Conservation (phyloP, 495 filamentous ascomycete species). For the Aspergillus coremiiformis region DNA sequence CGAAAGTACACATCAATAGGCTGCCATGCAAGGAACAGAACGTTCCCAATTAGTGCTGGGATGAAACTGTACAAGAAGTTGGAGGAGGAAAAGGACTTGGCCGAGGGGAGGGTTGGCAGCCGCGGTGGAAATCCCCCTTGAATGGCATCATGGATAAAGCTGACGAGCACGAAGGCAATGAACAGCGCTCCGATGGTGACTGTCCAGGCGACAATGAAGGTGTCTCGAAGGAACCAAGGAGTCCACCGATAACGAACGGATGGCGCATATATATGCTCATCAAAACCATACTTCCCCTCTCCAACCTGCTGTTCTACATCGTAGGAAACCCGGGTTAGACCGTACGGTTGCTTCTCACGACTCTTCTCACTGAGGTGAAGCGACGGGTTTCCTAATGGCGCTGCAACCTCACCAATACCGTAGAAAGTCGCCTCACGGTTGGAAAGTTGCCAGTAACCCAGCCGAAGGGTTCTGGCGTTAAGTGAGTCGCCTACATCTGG, state of each 20-base stretch:
- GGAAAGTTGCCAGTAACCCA: constrained; percentile 76
- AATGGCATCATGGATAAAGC: constrained; percentile 64
- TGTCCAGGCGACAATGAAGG: constrained; percentile 55
- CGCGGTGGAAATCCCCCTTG: constrained; percentile 61
- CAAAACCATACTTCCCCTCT: constrained; percentile 25
- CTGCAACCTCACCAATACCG: constrained; percentile 55
- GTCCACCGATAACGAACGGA: constrained; percentile 57
- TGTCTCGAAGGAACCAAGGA: constrained; percentile 68
- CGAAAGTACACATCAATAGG: constrained; percentile 69
- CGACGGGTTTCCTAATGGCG: constrained; percentile 48
- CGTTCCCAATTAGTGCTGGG: constrained; percentile 65
- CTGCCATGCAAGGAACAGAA: constrained; percentile 71
- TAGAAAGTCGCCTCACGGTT: constrained; percentile 56
- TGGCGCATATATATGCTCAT: constrained; percentile 40
- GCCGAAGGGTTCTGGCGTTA: constrained; percentile 49
- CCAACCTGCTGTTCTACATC: constrained; percentile 38
- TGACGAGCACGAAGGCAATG: constrained; percentile 65
- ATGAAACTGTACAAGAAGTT: constrained; percentile 87
- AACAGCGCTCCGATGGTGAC: constrained; percentile 57
- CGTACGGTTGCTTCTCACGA: constrained; percentile 26
- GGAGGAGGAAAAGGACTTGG: constrained; percentile 67
- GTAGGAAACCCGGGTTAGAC: constrained; percentile 26
- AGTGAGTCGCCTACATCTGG: constrained; percentile 39
- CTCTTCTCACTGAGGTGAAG: constrained; percentile 34
- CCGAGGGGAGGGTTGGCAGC: constrained; percentile 52